Evolutionary conservation across 352 stramenopile genomes (phyloP).

Genomic region (Aphanomyces euteiches): DNA sequence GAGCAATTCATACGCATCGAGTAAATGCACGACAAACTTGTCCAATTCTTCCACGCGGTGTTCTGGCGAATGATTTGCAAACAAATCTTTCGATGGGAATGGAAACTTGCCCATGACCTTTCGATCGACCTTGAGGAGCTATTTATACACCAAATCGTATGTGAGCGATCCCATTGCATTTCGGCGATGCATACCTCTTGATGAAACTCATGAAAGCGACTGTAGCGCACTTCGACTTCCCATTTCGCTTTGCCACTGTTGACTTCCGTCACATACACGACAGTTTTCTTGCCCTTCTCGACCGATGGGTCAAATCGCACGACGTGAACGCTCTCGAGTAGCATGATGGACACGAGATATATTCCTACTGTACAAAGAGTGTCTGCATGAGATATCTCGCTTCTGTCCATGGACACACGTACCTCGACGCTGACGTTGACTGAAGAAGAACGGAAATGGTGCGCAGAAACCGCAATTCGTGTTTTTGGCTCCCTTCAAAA

Average conservation of each 20-base stretch:
- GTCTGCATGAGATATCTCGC: no score
- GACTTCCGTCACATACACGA: constrained; percentile 16
- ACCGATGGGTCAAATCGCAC: background rate
- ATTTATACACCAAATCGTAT: background rate
- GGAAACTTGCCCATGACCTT: constrained; percentile 25
- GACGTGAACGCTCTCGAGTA: background rate
- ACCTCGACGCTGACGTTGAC: no score
- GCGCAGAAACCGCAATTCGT: no score
- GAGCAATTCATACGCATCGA: constrained; percentile 4
- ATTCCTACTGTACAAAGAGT: background rate
- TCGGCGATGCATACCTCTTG: constrained; percentile 4
- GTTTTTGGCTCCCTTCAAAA: no score
- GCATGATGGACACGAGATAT: background rate
- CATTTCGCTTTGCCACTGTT: constrained; percentile 14
- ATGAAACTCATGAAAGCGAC: constrained; percentile 22
- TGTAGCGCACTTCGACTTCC: constrained; percentile 27
- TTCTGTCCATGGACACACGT: no score
- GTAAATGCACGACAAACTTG: constrained; percentile 23
- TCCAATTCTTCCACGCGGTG: constrained; percentile 19
- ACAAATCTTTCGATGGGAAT: constrained; percentile 27
- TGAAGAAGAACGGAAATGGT: no score
- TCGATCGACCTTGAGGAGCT: constrained; percentile 18
- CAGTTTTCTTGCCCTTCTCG: constrained; percentile 19
- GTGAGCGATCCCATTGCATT: background rate
- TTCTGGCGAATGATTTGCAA: constrained; percentile 25